Base-by-base conservation (phyloP, 2,329 filamentous ascomycete genomes). In the Trichophyton schoenleinii region DNA sequence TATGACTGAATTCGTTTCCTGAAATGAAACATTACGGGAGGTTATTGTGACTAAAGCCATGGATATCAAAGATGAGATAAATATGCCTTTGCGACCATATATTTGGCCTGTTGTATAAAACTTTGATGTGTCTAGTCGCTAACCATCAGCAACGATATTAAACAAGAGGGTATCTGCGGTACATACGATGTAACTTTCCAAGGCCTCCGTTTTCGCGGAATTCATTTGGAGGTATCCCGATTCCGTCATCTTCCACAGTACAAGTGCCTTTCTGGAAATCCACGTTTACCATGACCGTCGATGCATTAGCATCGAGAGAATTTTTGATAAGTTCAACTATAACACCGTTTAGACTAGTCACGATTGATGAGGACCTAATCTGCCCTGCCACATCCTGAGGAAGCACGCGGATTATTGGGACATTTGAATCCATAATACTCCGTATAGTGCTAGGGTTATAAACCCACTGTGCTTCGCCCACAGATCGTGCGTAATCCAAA, bases 301-400 rank as follows among this genome's bases (percentile, higher is more conserved):
- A 80, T 15, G 91, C 86, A 53, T 77, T 76, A 3, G 91, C 89
- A 76, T 99, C 94, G 11, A 99, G 79, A 0, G 90, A 84, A 71
- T 99, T 99, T 71, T 87, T 84, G 28, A 95, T 67, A 8, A 97
- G 80, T 53, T 87, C 88, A 61, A 84, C 77, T 13, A 89, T 77
- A 3, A 88, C 90, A 28, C 77, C 81, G 67, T 86, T 87, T 36
- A 97, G 78, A 52, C 85, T 87, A 1, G 85, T 87, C 67, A 97
- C 87, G 61, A 82, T 79, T n/a, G 84, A 84, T 0, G 92, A 95
- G 0, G 92, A 96, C 70, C 87, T 88, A 75, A 99, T 87, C 71
- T 91, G 89, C 57, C 87, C 83, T 67, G 85, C 80, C 61, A 88
- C 89, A 66, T 88, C 80, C 42, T 81, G 75, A 11, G 90, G 87